phyloP scores from a whole-genome alignment of 2,329 filamentous ascomycete species.

The Colletotrichum tanaceti region DNA sequence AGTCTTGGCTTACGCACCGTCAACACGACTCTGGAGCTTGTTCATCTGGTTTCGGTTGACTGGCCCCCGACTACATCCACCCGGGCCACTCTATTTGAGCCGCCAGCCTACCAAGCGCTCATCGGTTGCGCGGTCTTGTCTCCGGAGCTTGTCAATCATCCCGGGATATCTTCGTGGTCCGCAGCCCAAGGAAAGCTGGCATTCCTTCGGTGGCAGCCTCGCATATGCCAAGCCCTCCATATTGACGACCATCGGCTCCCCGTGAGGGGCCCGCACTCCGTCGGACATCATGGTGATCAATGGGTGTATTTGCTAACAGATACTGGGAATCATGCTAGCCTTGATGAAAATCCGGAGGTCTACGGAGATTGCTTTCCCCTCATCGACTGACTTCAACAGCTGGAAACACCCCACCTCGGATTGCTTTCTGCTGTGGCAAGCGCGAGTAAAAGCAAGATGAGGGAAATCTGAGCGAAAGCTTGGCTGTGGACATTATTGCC shows the following conservation, averaged over 20 bases:
- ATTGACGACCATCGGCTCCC: not conserved
- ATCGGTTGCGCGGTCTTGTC: conserved; percentile 21
- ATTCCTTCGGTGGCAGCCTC: not conserved
- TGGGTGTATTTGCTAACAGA: not conserved
- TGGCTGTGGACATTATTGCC: conserved; percentile 11
- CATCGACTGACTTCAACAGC: not conserved
- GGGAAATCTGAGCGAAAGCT: not conserved
- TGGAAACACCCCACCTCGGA: not conserved
- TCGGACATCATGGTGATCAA: not conserved
- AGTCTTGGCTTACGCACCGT: conserved; percentile 32
- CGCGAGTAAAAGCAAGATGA: not conserved
- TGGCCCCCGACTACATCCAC: conserved; percentile 6
- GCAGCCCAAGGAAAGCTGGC: not conserved
- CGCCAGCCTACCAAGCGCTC: conserved; percentile 1
- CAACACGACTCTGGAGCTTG: conserved; percentile 13
- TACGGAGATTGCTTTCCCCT: conserved; percentile 19
- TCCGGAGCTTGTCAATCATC: conserved; percentile 3
- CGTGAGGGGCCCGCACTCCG: not conserved
- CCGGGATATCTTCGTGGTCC: conserved; percentile 33
- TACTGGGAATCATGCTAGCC: not conserved
- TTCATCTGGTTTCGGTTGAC: conserved; percentile 16
- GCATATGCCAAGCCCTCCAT: not conserved
- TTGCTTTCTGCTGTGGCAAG: not conserved
- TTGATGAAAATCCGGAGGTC: conserved; percentile 3
- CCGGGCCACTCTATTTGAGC: not conserved